These are phyloP conservation scores for Boletus patriciae DNA, from an alignment of 768 basidiomycete species.

Conservation along the genomic window DNA sequence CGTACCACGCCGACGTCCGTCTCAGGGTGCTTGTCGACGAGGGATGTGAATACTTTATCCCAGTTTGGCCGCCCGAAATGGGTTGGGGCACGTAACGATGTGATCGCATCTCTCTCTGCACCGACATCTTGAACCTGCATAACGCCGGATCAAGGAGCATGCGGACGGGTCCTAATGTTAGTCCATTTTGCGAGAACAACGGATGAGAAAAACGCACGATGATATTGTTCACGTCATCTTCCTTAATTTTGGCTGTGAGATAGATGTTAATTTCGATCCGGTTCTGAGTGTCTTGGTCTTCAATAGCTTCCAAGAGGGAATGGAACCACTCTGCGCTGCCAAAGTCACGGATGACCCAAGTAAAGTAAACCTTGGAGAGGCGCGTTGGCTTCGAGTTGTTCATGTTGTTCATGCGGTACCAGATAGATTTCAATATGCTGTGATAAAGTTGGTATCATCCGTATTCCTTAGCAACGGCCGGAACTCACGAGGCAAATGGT, in stretches of 20 bases:
- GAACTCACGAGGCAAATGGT: slow-evolving; percentile 86
- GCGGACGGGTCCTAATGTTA: not conserved
- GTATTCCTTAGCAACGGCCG: not conserved
- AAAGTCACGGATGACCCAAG: slow-evolving; percentile 95
- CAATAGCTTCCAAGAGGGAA: slow-evolving; percentile 87
- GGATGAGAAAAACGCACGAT: slow-evolving; percentile 48
- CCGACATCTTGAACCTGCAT: slow-evolving; percentile 82
- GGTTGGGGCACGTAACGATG: slow-evolving; percentile 84
- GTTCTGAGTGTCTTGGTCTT: slow-evolving; percentile 85
- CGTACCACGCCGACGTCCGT: slow-evolving; percentile 85
- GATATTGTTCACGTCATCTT: slow-evolving; percentile 93
- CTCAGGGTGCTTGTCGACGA: slow-evolving; percentile 80
- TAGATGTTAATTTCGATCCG: slow-evolving; percentile 94
- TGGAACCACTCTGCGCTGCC: slow-evolving; percentile 93
- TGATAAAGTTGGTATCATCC: slow-evolving; percentile 3
- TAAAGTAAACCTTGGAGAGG: slow-evolving; percentile 89
- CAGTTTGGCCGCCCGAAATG: slow-evolving; percentile 91
- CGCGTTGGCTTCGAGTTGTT: slow-evolving; percentile 72
- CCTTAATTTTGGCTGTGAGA: slow-evolving; percentile 86
- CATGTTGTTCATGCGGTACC: slow-evolving; percentile 95
- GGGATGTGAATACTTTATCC: slow-evolving; percentile 70
- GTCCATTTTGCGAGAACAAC: not conserved
- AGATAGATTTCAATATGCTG: slow-evolving; percentile 85
- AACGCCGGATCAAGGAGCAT: not conserved
- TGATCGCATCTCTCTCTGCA: slow-evolving; percentile 89